Conservation (phyloP, 306 rosid genomes). For the Sophora flavescens region DNA sequence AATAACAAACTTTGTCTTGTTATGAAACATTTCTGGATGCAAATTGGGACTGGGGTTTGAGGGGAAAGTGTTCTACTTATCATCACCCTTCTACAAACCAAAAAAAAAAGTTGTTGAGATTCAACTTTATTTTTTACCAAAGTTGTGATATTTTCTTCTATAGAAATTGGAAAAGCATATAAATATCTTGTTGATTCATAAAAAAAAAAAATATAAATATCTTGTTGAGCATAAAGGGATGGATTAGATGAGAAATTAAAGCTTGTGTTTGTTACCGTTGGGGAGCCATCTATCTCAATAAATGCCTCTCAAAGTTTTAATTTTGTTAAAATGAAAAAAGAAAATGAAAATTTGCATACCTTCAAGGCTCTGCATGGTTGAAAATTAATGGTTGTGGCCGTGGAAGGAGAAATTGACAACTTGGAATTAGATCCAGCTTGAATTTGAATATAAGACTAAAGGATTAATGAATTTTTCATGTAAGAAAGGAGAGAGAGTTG, state of each 20-base stretch:
- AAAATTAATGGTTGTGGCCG: conserved; percentile 26
- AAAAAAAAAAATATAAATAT: not conserved
- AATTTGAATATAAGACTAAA: not conserved
- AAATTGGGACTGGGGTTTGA: conserved; percentile 32
- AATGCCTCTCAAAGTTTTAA: conserved; percentile 58
- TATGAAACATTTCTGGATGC: conserved; percentile 50
- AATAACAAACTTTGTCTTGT: conserved; percentile 25
- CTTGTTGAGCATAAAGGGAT: not conserved
- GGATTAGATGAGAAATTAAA: conserved; percentile 55
- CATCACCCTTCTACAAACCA: conserved; percentile 55
- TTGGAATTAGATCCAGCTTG: conserved; percentile 31
- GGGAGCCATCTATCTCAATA: conserved; percentile 68
- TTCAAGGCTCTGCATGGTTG: conserved; percentile 43
- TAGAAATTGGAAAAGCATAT: conserved; percentile 10
- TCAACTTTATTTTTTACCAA: not conserved
- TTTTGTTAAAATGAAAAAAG: not conserved
- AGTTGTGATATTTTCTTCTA: not conserved
- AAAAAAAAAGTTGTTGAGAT: not conserved
- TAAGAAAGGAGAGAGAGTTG: not conserved
- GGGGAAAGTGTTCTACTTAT: conserved; percentile 15
- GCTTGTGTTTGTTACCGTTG: conserved; percentile 61
- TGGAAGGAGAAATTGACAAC: conserved; percentile 29
- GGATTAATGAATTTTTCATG: conserved; percentile 12
- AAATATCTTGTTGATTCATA: conserved; percentile 16
- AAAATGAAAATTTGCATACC: conserved; percentile 10